Base-by-base conservation (phyloP, 2,329 filamentous ascomycete genomes). In the Xylaria sp. region DNA sequence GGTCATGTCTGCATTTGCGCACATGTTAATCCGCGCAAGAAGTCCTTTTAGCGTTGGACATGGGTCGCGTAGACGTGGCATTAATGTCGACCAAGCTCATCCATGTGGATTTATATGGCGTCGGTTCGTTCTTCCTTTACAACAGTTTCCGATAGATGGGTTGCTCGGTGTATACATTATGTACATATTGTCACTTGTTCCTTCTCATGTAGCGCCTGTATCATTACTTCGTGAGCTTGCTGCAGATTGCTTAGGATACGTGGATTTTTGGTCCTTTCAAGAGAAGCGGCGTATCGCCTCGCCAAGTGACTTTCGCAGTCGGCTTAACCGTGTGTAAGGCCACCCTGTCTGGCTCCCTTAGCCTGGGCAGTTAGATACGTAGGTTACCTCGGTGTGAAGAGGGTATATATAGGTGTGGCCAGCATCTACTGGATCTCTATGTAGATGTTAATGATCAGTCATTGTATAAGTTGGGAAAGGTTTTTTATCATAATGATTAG, bases 151-250 rank as follows among this genome's bases (percentile, higher is more conserved):
- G 55, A 60, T 61, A 65, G 55, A 60, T 56, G 52, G 57, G 52
- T 34, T 64, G 23, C 48, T 68, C 48, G 62, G 61, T 57, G 50
- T 65, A 65, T 65, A 62, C 58, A 57, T 32, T 51, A 34, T 70
- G 66, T 70, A 69, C 66, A 70, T 65, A 70, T 44, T 57, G 39
- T 68, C 12, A 51, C 2, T 48, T 55, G 12, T 18, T 54, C 39
- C 25, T 54, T 15, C 12, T 51, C 37, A 25, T 60, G 20, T 28
- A 41, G 15, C 55, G 39, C 60, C 32, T 64, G 55, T 63, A 64
- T 50, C 41, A 59, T 54, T 46, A 13, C 39, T 23, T 32, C 41
- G 15, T 25, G 4, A 12, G 12, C 4, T 18, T 15, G 15, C n/a
- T 44, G 37, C 37, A 1, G 10, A 18, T 57, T 57, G 5, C 23